These are phyloP conservation scores for Populus alba DNA, from an alignment of 345 rosid genomes.

Conservation along the genomic window DNA sequence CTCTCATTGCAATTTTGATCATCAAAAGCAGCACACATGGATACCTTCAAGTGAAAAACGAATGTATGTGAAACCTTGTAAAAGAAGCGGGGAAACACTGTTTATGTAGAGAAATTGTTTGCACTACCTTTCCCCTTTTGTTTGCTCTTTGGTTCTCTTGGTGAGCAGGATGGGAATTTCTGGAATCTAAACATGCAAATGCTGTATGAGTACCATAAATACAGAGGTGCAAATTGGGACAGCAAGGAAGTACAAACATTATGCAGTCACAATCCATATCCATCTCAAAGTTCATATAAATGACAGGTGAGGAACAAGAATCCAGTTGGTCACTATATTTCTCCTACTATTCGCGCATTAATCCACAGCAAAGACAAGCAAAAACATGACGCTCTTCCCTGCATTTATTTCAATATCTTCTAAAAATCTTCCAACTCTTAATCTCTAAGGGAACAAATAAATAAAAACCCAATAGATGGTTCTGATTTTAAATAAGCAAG, in stretches of 20 bases:
- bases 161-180: constrained; percentile 26
- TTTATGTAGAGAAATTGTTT: neutral
- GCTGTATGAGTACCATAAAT: neutral
- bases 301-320: neutral
- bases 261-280: constrained; percentile 1
- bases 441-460: constrained; percentile 8
- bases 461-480: neutral
- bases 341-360: neutral
- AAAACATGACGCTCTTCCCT: neutral
- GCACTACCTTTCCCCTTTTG: constrained; percentile 73
- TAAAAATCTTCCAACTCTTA: neutral
- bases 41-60: constrained; percentile 30
- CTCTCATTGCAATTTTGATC: constrained; percentile 23
- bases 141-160: constrained; percentile 38
- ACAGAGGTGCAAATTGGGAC: neutral
- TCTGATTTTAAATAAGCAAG: neutral
- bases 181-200: constrained; percentile 42
- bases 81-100: neutral
- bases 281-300: neutral
- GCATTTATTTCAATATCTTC: neutral
- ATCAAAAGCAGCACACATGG: constrained; percentile 17
- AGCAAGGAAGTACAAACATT: neutral
- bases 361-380: neutral
- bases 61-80: constrained; percentile 16
- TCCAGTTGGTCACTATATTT: neutral